Conservation (phyloP, 805 yeast species). For the Kuraishia hungarica region DNA sequence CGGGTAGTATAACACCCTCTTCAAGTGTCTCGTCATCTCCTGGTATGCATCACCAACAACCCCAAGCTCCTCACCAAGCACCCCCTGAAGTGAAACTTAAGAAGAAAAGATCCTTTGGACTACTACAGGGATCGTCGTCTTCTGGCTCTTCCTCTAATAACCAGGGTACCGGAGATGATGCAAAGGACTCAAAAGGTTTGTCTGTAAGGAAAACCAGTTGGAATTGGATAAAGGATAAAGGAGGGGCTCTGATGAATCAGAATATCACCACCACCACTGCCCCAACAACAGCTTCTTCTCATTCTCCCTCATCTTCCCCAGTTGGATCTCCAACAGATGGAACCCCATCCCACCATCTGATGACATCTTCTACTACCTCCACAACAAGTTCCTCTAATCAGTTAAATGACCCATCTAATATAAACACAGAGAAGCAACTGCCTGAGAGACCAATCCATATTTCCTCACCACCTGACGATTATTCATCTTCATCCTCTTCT, state of each 20-base stretch:
- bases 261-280: neutral
- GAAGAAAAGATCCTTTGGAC: slow-evolving; percentile 4
- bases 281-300: neutral
- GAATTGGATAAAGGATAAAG: slow-evolving; percentile 9
- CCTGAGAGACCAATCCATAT: neutral
- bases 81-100: neutral
- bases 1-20: neutral
- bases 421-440: neutral
- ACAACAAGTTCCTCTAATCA: too few relatives aligned
- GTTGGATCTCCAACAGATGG: neutral
- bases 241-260: neutral
- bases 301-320: neutral
- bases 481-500: neutral
- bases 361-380: neutral
- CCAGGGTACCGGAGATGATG: neutral
- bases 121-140: neutral
- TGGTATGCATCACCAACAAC: slow-evolving; percentile 2
- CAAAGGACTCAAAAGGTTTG: neutral
- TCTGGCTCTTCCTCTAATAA: neutral
- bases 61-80: neutral
- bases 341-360: neutral
- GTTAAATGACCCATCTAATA: too few relatives aligned
- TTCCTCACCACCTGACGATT: neutral
- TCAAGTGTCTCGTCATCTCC: neutral
- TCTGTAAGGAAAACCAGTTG: slow-evolving; percentile 5